phyloP scores from a whole-genome alignment of 805 yeast species.

The Monosporozyma yasuniensis region DNA sequence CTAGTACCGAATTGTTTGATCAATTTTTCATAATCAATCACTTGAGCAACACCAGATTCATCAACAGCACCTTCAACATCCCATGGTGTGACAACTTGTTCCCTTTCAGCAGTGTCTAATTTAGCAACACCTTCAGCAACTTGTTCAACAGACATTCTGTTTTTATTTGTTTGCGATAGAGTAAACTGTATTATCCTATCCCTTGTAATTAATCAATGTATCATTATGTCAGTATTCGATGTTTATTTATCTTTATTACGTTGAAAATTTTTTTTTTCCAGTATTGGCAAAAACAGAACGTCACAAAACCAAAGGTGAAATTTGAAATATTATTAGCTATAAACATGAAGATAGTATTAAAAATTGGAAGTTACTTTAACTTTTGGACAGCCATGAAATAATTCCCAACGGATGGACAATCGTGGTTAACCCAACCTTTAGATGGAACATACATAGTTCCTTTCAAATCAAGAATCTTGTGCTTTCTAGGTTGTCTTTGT shows the following conservation, averaged over 20 bases:
- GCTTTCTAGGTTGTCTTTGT: constrained; percentile 34
- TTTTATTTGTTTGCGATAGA: not conserved
- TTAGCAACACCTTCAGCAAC: constrained; percentile 15
- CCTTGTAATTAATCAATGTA: not conserved
- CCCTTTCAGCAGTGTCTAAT: constrained; percentile 23
- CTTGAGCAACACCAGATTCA: constrained; percentile 75
- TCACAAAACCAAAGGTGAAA: not conserved
- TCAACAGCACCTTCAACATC: constrained; percentile 98
- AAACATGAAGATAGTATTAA: not conserved
- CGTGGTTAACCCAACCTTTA: constrained; percentile 74
- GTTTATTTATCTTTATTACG: not conserved
- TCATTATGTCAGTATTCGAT: not conserved
- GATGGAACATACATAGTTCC: constrained; percentile 83
- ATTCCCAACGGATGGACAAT: constrained; percentile 59
- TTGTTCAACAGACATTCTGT: constrained; percentile 10
- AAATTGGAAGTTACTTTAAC: constrained; percentile 13
- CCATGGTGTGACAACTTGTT: constrained; percentile 86
- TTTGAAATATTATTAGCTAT: not conserved
- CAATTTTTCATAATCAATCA: constrained; percentile 84
- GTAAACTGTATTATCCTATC: not conserved
- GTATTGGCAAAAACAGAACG: not conserved
- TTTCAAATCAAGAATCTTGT: constrained; percentile 52
- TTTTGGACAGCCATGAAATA: constrained; percentile 81
- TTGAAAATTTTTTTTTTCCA: not conserved
- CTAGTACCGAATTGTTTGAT: constrained; percentile 83